Percentiles rank a stretch among this genome's conserved stretches.
These are phyloP conservation scores for Caloboletus firmus DNA, from an alignment of 1,284 basidiomycete genomes.

Conservation along the genomic window DNA sequence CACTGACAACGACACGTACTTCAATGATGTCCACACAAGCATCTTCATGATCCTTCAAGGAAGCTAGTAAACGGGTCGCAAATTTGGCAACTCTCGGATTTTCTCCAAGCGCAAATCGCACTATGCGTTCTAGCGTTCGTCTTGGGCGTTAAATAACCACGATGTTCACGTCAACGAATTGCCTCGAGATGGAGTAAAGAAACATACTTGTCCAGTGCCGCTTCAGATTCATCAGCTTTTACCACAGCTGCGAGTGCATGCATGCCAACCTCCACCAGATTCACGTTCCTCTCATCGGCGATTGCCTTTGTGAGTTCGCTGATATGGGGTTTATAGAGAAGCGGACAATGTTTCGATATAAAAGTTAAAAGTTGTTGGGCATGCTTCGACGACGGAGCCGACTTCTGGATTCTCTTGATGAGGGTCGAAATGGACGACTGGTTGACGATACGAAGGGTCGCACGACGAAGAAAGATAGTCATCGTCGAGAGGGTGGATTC, in stretches of 20 bases:
- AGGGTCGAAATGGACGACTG: constrained; percentile 83
- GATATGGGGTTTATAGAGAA: constrained; percentile 73
- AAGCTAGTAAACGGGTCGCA: constrained; percentile 76
- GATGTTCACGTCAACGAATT: constrained; percentile 3
- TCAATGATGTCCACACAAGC: constrained; percentile 59
- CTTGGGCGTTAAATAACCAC: constrained; percentile 36
- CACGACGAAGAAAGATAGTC: constrained; percentile 68
- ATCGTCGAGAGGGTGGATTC: constrained; percentile 69
- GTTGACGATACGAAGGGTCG: constrained; percentile 77
- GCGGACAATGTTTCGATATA: constrained; percentile 79
- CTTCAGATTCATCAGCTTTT: constrained; percentile 56
- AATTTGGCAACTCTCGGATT: constrained; percentile 82
- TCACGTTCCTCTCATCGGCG: constrained; percentile 60
- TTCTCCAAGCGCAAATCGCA: constrained; percentile 59
- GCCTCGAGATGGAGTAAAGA: neutral
- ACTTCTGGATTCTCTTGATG: constrained; percentile 62
- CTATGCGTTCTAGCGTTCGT: constrained; percentile 66
- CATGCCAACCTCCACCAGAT: constrained; percentile 67
- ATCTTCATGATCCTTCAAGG: constrained; percentile 53
- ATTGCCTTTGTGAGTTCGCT: constrained; percentile 73
- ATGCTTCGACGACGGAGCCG: constrained; percentile 42
- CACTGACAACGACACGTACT: constrained; percentile 43
- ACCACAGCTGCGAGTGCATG: constrained; percentile 74
- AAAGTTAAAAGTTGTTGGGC: constrained; percentile 55
- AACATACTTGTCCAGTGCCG: constrained; percentile 66